A percentile compares a stretch with the other conserved stretches of the same genome.
Evolutionary conservation across 2,329 filamentous ascomycete species (phyloP).

Genomic region (Cadophora sp.): DNA sequence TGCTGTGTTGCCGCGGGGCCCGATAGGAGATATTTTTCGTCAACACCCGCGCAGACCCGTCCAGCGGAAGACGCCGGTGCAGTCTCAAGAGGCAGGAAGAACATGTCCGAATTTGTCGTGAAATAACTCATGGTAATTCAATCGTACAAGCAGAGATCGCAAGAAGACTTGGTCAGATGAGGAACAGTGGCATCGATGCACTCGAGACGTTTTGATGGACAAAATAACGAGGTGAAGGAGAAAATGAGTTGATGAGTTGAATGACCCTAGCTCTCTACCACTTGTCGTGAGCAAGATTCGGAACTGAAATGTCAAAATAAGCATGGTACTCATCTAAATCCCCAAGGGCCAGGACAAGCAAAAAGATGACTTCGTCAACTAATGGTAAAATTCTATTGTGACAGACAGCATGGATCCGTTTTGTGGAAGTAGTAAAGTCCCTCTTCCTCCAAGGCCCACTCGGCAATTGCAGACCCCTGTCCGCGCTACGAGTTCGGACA

Average conservation of each 20-base stretch:
- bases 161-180: background rate
- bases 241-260: too few relatives aligned
- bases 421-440: background rate
- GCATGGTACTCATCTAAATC: background rate
- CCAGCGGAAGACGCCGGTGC: background rate
- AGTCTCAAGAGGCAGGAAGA: background rate
- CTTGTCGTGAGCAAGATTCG: background rate
- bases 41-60: background rate
- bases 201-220: background rate
- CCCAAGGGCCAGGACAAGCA: background rate
- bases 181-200: background rate
- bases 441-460: too few relatives aligned
- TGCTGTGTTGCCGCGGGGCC: conserved; percentile 1
- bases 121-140: background rate
- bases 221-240: background rate
- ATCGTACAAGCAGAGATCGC: background rate
- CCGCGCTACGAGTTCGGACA: conserved; percentile 17
- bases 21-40: background rate
- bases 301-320: background rate
- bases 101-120: background rate
- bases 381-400: background rate
- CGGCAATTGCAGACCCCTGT: conserved; percentile 9
- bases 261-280: background rate
- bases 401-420: background rate
- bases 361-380: background rate